Conservation (phyloP, 192 early-diverging fungal species). For the Coemansia sp. region DNA sequence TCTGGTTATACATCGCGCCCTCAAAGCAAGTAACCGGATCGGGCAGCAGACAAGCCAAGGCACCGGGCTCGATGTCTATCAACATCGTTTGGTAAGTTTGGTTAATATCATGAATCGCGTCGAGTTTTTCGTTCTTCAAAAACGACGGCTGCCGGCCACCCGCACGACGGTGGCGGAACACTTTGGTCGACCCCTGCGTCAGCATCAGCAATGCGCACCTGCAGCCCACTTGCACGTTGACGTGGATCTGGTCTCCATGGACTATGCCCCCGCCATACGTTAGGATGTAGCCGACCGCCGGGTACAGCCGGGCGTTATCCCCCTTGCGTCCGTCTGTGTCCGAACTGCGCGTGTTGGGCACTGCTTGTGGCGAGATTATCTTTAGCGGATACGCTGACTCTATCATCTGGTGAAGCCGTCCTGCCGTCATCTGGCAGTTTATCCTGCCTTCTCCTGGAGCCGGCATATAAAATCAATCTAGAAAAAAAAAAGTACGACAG, state of each 20-base stretch:
- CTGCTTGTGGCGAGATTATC: constrained; percentile 49
- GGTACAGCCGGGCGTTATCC: constrained; percentile 3
- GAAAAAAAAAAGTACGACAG: neutral
- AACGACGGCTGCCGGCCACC: neutral
- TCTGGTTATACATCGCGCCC: constrained; percentile 62
- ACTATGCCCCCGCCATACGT: constrained; percentile 80
- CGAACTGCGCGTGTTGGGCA: constrained; percentile 3
- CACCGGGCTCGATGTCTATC: constrained; percentile 36
- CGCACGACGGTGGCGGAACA: constrained; percentile 61
- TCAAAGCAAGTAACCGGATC: constrained; percentile 80
- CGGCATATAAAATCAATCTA: constrained; percentile 15
- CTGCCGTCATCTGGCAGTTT: constrained; percentile 38
- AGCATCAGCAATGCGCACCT: constrained; percentile 64
- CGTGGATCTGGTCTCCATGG: constrained; percentile 61
- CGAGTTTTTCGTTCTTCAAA: constrained; percentile 6
- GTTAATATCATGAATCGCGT: neutral
- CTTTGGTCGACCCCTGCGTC: constrained; percentile 84
- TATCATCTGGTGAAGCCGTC: constrained; percentile 23
- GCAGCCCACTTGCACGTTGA: constrained; percentile 56
- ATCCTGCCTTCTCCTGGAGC: constrained; percentile 37
- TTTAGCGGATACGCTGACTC: constrained; percentile 54
- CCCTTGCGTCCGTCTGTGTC: neutral
- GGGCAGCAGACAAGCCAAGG: constrained; percentile 64
- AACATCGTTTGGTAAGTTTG: constrained; percentile 56
- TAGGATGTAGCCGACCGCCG: constrained; percentile 60